Percentiles rank a stretch among this genome's conserved stretches.
phyloP scores from a whole-genome alignment of 1,284 basidiomycete species.

The Cryptococcus sp. region DNA sequence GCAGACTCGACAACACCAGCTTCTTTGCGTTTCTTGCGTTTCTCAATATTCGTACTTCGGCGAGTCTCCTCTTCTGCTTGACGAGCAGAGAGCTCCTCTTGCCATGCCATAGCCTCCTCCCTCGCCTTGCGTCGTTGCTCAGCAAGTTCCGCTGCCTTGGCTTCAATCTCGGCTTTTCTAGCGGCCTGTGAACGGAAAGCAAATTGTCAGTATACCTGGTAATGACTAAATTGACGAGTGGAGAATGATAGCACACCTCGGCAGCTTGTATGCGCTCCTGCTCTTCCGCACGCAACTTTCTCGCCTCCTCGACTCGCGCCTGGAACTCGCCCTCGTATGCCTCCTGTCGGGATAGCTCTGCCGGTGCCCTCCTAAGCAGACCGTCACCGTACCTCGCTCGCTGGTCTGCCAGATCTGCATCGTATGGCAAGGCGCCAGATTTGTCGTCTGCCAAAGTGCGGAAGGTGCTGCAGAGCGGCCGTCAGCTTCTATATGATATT shows the following conservation, averaged over 20 bases:
- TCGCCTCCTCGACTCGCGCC: constrained; percentile 71
- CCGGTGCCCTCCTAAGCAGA: constrained; percentile 75
- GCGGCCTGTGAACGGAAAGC: constrained; percentile 55
- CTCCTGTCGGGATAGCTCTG: constrained; percentile 71
- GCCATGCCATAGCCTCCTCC: constrained; percentile 69
- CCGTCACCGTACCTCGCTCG: constrained; percentile 82
- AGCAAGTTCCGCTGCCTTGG: constrained; percentile 68
- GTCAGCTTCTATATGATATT: background rate
- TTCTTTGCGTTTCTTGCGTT: constrained; percentile 47
- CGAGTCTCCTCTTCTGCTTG: constrained; percentile 53
- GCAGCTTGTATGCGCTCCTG: constrained; percentile 49
- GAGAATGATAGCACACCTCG: constrained; percentile 30
- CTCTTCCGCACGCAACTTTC: constrained; percentile 54
- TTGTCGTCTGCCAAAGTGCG: constrained; percentile 74
- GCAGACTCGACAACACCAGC: constrained; percentile 38
- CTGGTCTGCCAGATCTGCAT: constrained; percentile 80
- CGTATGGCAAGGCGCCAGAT: constrained; percentile 74
- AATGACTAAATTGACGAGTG: constrained; percentile 33
- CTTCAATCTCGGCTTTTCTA: constrained; percentile 53
- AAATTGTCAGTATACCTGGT: constrained; percentile 58
- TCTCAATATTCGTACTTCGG: constrained; percentile 42
- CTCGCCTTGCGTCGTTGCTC: constrained; percentile 71
- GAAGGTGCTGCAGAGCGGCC: constrained; percentile 65
- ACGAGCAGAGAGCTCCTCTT: constrained; percentile 51
- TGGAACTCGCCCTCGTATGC: constrained; percentile 73